phyloP scores from a whole-genome alignment of 495 filamentous ascomycete genomes.

The Entonaema liquescens region DNA sequence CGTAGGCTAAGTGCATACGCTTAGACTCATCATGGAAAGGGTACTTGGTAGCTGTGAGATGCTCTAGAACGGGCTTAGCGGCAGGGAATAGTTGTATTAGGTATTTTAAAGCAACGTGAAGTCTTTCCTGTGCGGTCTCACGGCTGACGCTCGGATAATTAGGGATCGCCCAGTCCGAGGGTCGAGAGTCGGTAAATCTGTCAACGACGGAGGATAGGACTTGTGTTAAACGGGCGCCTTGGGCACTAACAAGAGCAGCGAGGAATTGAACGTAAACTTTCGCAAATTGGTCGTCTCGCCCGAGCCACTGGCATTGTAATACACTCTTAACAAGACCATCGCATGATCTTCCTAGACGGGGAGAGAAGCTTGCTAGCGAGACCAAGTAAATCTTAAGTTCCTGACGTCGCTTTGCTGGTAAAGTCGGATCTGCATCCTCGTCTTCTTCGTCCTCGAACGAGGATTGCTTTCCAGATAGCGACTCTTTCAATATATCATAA shows the following conservation, averaged over 20 bases:
- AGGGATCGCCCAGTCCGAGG: constrained; percentile 64
- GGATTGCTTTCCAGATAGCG: constrained; percentile 47
- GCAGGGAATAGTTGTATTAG: constrained; percentile 80
- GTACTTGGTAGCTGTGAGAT: constrained; percentile 71
- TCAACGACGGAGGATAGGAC: constrained; percentile 82
- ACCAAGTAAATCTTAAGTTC: constrained; percentile 77
- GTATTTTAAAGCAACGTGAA: constrained; percentile 79
- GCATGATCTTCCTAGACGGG: constrained; percentile 73
- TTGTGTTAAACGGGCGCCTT: constrained; percentile 62
- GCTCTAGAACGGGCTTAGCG: constrained; percentile 70
- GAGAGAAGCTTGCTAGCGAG: constrained; percentile 77
- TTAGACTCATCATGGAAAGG: constrained; percentile 78
- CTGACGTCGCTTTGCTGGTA: constrained; percentile 57
- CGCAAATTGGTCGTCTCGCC: constrained; percentile 81
- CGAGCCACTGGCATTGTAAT: constrained; percentile 82
- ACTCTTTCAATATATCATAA: constrained; percentile 76
- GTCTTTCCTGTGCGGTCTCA: constrained; percentile 68
- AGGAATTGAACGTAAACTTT: constrained; percentile 82
- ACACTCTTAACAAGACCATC: constrained; percentile 76
- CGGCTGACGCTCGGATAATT: constrained; percentile 67
- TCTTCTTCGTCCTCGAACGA: constrained; percentile 39
- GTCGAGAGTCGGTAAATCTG: constrained; percentile 67
- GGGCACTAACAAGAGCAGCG: constrained; percentile 80
- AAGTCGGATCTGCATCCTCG: constrained; percentile 28
- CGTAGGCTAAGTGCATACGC: constrained; percentile 76